These are phyloP conservation scores for Pseudomicrostroma phylloplanum DNA, from an alignment of 1,284 basidiomycete species.

Conservation along the genomic window DNA sequence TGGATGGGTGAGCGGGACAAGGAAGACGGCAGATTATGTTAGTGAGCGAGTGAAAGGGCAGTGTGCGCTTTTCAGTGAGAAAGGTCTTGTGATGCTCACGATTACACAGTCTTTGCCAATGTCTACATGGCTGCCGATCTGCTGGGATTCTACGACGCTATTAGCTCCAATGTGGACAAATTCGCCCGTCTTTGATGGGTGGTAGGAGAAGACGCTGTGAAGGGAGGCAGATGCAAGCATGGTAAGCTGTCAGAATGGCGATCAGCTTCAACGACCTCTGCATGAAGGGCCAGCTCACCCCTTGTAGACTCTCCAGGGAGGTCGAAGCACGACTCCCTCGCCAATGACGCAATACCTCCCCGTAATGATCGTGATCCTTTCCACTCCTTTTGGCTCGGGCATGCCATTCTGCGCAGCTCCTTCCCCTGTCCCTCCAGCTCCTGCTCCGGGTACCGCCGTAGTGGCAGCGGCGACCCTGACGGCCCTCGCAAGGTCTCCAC, in stretches of 20 bases:
- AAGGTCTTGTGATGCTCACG: slow-evolving; percentile 53
- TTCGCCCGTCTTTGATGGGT: slow-evolving; percentile 94
- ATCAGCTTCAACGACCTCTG: not conserved
- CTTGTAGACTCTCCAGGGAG: slow-evolving; percentile 56
- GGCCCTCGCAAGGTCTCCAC: slow-evolving; percentile 65
- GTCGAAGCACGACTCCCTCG: slow-evolving; percentile 75
- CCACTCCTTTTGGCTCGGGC: slow-evolving; percentile 14
- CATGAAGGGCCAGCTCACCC: too few relatives aligned
- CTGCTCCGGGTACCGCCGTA: not conserved
- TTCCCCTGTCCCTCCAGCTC: not conserved
- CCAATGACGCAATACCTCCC: slow-evolving; percentile 88
- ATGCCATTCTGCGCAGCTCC: not conserved
- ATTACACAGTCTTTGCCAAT: slow-evolving; percentile 94
- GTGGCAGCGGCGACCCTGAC: not conserved
- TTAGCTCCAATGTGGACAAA: slow-evolving; percentile 84
- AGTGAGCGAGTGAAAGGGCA: not conserved
- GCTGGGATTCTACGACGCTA: slow-evolving; percentile 84
- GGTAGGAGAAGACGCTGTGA: slow-evolving; percentile 80
- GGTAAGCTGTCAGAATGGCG: too few relatives aligned
- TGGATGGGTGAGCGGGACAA: not conserved
- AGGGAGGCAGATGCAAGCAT: not conserved
- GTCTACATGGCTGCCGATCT: slow-evolving; percentile 85
- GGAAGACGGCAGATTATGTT: slow-evolving; percentile 8
- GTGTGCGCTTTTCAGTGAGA: slow-evolving; percentile 39
- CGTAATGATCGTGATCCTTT: slow-evolving; percentile 75